phyloP scores from a whole-genome alignment of 1,139 yeast genomes.

The Trichomonascaceae sp. region DNA sequence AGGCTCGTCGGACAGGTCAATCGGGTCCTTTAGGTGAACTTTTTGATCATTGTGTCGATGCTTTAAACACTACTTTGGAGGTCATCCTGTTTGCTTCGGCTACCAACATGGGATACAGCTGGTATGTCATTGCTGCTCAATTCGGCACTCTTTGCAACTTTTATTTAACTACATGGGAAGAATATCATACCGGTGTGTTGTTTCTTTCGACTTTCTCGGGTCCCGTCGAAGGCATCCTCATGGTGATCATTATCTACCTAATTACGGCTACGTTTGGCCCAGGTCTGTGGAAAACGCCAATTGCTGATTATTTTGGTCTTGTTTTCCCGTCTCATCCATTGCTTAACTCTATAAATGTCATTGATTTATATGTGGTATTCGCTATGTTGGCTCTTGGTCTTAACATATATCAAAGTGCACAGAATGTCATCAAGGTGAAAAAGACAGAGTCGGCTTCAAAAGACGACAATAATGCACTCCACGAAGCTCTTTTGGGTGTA shows the following conservation, averaged over 20 bases:
- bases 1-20: conserved; percentile 88
- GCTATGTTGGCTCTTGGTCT: conserved; percentile 57
- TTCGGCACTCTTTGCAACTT: conserved; percentile 73
- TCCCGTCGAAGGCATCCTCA: conserved; percentile 88
- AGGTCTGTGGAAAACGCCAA: conserved; percentile 47
- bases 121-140: conserved; percentile 58
- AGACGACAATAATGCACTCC: conserved; percentile 18
- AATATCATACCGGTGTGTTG: conserved; percentile 81
- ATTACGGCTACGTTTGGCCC: conserved; percentile 60
- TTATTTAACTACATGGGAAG: conserved; percentile 93
- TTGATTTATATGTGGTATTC: conserved; percentile 42
- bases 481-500: conserved; percentile 55
- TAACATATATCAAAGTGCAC: conserved; percentile 67
- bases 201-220: conserved; percentile 80
- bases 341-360: conserved; percentile 22
- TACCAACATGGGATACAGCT: conserved; percentile 64
- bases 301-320: conserved; percentile 4
- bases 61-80: conserved; percentile 81
- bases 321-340: conserved; percentile 7
- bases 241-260: conserved; percentile 50
- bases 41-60: conserved; percentile 90
- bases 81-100: conserved; percentile 67
- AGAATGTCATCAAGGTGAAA: conserved; percentile 58
- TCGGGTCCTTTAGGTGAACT: conserved; percentile 92
- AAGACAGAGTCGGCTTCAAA: conserved; percentile 27